Conservation (phyloP, 2,329 filamentous ascomycete species). For the Diaporthe sp. region DNA sequence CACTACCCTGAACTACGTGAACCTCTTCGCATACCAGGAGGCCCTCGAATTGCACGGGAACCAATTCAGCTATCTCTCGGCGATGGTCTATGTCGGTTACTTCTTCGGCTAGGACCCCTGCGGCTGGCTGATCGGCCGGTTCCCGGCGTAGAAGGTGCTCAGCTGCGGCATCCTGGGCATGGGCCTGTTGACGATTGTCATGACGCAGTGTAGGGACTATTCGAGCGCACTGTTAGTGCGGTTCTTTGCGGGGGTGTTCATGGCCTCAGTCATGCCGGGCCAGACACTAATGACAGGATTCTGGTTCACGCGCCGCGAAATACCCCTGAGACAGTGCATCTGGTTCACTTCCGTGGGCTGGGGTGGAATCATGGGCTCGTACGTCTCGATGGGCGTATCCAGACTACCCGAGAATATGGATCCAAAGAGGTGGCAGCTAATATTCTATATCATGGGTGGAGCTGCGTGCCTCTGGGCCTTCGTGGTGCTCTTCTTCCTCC, state of each 20-base stretch:
- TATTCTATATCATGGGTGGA: background rate
- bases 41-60: slow-evolving; percentile 49
- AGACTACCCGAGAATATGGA: background rate
- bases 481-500: slow-evolving; percentile 3
- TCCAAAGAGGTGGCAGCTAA: background rate
- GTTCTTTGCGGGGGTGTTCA: background rate
- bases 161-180: slow-evolving; percentile 45
- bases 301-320: slow-evolving; percentile 4
- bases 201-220: background rate
- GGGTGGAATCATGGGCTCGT: background rate
- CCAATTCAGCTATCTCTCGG: slow-evolving; percentile 43
- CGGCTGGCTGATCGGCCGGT: slow-evolving; percentile 54
- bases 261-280: background rate
- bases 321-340: background rate
- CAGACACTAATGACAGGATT: background rate
- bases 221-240: background rate
- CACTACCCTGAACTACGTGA: slow-evolving; percentile 49
- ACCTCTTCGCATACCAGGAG: slow-evolving; percentile 51
- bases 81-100: slow-evolving; percentile 53
- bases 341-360: background rate
- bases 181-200: slow-evolving; percentile 45
- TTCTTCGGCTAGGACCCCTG: slow-evolving; percentile 56
- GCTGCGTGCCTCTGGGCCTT: background rate
- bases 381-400: slow-evolving; percentile 13
- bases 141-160: slow-evolving; percentile 51